Evolutionary conservation across 495 filamentous ascomycete species (phyloP), one percentile per base, ranked within the genome.

Genomic region (Daldinia decipiens): DNA sequence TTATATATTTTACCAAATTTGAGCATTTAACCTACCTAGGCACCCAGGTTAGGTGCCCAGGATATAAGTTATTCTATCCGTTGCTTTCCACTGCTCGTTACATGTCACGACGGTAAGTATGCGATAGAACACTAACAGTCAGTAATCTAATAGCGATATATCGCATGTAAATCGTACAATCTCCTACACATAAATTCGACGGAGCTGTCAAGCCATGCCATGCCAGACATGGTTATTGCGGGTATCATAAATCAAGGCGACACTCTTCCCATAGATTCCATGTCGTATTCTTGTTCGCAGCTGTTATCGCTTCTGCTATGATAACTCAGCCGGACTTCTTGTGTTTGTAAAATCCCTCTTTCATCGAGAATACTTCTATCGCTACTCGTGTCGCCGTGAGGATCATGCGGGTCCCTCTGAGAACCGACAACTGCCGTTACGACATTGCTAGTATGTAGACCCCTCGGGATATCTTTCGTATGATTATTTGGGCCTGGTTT

Each of bases 311-410:
- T 75, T 50, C 70, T 26, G 21, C 31, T 26, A 1, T 75, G 69
- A 53, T 71, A 75, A 29, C 65, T 72, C 17, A 73, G 53, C 7
- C 70, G 52, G 38, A 77, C 34, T 51, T 77, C 75, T 39, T 75
- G 68, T 1, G 70, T 75, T 36, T 73, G 72, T 29, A 73, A 45
- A 40, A 77, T 77, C 40, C 57, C 55, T 53, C 63, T n/a, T 3
- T 55, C 72, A 13, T 72, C 71, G 15, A 76, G 65, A 15, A 76
- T 74, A 53, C 68, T 72, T 62, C 70, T 76, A 26, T 74, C 74
- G 68, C 74, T 74, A 17, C 58, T 34, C 11, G 61, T 60, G 57
- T 76, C 74, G 21, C 59, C 73, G 27, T 73, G 53, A 11, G 40
- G 54, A 36, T 59, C 60, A 15, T 58, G 54, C 8, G 60, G 65